phyloP scores from a whole-genome alignment of 306 rosid species.

The Herpetospermum pedunculosum region DNA sequence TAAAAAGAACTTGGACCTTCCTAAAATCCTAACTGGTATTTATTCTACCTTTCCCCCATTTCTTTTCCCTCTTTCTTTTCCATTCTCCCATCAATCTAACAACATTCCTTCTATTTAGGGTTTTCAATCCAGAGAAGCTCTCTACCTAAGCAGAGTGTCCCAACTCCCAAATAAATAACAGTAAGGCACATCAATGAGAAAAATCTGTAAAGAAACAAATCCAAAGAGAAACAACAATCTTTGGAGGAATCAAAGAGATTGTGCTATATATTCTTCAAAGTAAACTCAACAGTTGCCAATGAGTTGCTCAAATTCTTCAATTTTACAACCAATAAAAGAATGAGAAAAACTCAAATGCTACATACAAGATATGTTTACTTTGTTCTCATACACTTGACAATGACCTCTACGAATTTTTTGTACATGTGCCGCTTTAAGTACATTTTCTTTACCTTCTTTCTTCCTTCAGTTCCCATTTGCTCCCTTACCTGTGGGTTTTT shows the following conservation, averaged over 20 bases:
- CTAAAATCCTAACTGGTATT: too few relatives aligned
- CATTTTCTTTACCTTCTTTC: constrained; percentile 57
- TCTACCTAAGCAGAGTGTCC: neutral
- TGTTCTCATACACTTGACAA: constrained; percentile 59
- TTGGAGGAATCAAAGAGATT: neutral
- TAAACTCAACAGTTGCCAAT: neutral
- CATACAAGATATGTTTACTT: constrained; percentile 37
- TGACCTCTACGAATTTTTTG: constrained; percentile 58
- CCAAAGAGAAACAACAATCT: neutral
- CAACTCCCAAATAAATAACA: neutral
- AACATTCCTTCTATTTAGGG: neutral
- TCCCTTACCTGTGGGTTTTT: constrained; percentile 39
- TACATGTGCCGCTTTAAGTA: constrained; percentile 80
- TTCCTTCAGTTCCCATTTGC: constrained; percentile 67
- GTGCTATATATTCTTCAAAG: neutral
- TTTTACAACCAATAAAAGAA: constrained; percentile 4
- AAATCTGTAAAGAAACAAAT: neutral
- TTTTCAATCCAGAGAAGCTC: neutral
- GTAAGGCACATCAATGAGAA: neutral
- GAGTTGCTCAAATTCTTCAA: neutral
- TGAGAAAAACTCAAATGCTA: constrained; percentile 3
- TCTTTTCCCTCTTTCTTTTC: too few relatives aligned
- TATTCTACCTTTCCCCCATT: too few relatives aligned
- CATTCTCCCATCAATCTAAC: too few relatives aligned
- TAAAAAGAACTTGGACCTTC: too few relatives aligned